Evolutionary conservation across 1,284 basidiomycete genomes (phyloP).

Genomic region (Veloporphyrellus conicus): DNA sequence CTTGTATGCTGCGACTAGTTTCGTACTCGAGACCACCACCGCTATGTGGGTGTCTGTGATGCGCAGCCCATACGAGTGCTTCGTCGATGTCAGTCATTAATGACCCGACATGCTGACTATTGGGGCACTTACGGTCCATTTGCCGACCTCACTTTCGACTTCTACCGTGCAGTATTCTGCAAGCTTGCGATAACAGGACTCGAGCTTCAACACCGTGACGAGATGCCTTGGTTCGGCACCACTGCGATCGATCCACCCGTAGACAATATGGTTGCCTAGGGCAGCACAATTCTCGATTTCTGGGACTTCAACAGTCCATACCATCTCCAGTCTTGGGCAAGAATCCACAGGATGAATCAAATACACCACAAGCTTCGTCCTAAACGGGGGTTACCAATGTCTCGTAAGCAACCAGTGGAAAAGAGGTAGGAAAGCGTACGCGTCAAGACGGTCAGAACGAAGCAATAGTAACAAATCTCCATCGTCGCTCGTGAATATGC

Average conservation of each 20-base stretch:
- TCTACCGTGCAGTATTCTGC: background rate
- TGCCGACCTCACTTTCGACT: slow-evolving; percentile 1
- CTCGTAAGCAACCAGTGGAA: background rate
- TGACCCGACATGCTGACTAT: background rate
- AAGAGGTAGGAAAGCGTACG: background rate
- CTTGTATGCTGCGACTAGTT: slow-evolving; percentile 10
- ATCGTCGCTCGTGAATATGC: slow-evolving; percentile 5
- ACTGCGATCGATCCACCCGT: slow-evolving; percentile 11
- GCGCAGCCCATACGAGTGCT: slow-evolving; percentile 14
- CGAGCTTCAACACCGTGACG: slow-evolving; percentile 1
- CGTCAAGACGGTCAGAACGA: slow-evolving; percentile 1
- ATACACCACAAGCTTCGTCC: slow-evolving; percentile 9
- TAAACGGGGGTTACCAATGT: background rate
- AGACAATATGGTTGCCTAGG: slow-evolving; percentile 6
- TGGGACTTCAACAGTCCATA: background rate
- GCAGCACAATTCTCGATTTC: slow-evolving; percentile 5
- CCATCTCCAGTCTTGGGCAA: background rate
- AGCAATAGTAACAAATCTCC: slow-evolving; percentile 8
- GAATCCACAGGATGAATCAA: background rate
- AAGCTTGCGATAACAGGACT: background rate
- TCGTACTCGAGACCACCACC: slow-evolving; percentile 8
- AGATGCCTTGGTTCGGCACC: background rate
- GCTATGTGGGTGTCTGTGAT: slow-evolving; percentile 4
- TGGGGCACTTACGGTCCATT: slow-evolving; percentile 1
- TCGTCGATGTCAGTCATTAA: background rate